Base-by-base conservation (phyloP, 2,329 filamentous ascomycete genomes). In the Verticillium tricorpus region DNA sequence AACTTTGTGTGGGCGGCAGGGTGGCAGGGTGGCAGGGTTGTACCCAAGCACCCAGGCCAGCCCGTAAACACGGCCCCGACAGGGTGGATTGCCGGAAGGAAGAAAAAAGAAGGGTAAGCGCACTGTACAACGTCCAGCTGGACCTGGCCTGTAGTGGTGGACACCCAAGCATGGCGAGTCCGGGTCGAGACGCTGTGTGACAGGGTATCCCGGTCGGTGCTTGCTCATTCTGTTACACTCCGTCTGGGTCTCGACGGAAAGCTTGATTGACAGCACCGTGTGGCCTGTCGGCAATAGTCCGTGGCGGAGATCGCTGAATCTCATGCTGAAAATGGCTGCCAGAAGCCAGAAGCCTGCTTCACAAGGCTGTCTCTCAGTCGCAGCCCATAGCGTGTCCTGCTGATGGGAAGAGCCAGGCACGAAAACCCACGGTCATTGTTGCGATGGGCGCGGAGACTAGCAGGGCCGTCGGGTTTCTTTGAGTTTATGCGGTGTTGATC, bases 1-100 rank as follows among this genome's bases (percentile, higher is more conserved):
- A 65, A 64, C 61, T 63, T 39, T 66, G 58, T 52, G 45, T 52
- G 45, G 45, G 45, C 22, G 45, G 19, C 45, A 52, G 45, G 45
- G 45, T 52, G 45, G n/a, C 45, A 52, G 34, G 34, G 34, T 35
- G 34, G n/a, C 45, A 52, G 34, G 34, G 34, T 35, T 8, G n/a
- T 19, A 52, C 45, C 45, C 45, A 52, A n/a, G 11, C 45, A 22
- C 5, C 34, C 34, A 22, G 45, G 8, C 12, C 45, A 25, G n/a
- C 19, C 22, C 45, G n/a, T 8, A 11, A 52, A 52, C 19, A 52
- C 45, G 45, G 28, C 19, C n/a, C 45, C 19, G 11, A 22, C 19
- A 19, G n/a, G 45, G 45, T 52, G 45, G 45, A 19, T 52, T 52
- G 45, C 45, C 19, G 45, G n/a, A 4, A 22, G 19, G 22, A 19